phyloP scores from a whole-genome alignment of 176 grass and related monocot genomes.

The Elymus sibiricus region DNA sequence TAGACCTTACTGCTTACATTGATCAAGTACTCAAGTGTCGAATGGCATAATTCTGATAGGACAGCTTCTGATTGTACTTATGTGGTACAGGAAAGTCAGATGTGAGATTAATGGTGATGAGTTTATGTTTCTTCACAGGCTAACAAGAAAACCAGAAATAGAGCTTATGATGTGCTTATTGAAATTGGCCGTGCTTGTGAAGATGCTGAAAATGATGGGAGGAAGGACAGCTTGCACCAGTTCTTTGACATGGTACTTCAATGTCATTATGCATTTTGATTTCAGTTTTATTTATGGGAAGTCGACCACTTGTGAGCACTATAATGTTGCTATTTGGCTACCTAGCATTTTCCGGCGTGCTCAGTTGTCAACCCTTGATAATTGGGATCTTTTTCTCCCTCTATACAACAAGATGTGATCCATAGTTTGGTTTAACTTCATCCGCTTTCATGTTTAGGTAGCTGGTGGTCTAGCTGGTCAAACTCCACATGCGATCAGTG shows the following conservation, averaged over 20 bases:
- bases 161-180: constrained; percentile 88
- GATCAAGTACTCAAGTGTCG: not conserved
- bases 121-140: constrained; percentile 57
- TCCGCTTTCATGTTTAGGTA: constrained; percentile 52
- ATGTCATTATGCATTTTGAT: constrained; percentile 7
- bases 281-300: constrained; percentile 9
- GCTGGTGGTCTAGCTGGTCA: constrained; percentile 71
- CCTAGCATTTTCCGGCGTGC: not conserved
- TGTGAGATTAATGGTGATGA: constrained; percentile 15
- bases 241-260: constrained; percentile 86
- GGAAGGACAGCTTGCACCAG: constrained; percentile 65
- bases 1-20: not conserved
- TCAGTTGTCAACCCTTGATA: not conserved
- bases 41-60: not conserved
- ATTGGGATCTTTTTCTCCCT: constrained; percentile 1
- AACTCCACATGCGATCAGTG: constrained; percentile 81
- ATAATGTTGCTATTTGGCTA: not conserved
- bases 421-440: not conserved
- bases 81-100: not conserved
- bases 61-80: not conserved
- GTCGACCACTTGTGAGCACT: not conserved
- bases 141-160: constrained; percentile 95
- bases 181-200: constrained; percentile 87
- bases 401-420: not conserved
- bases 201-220: constrained; percentile 53